phyloP scores from a whole-genome alignment of 225 moss, liverwort and hornwort genomes.

The Polytrichum commune region DNA sequence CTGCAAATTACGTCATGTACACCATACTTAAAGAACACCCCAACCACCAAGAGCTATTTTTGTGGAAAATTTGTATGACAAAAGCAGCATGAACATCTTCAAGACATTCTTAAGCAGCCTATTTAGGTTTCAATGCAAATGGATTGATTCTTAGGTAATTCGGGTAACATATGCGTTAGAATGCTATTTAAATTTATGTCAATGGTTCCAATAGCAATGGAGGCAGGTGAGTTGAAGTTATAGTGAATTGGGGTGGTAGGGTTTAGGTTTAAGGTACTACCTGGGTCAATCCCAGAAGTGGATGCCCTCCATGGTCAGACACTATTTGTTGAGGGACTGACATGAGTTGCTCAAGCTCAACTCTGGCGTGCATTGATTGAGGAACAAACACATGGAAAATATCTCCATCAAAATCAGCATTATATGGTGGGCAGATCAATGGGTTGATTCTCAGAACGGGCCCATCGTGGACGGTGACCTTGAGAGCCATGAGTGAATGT shows the following conservation, averaged over 20 bases:
- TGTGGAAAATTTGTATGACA: no score
- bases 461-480: constrained; percentile 50
- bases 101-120: no score
- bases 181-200: no score
- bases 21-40: constrained; percentile 10
- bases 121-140: no score
- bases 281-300: constrained; percentile 58
- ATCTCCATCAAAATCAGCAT: constrained; percentile 94
- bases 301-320: constrained; percentile 82
- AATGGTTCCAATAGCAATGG: no score
- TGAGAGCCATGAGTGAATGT: constrained; percentile 84
- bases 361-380: constrained; percentile 72
- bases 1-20: constrained; percentile 31
- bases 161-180: no score
- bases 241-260: no score
- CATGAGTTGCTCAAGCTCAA: constrained; percentile 77
- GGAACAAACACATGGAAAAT: constrained; percentile 78
- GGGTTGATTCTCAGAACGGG: constrained; percentile 78
- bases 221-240: no score
- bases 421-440: constrained; percentile 76
- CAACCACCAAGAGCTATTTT: no score
- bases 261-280: background rate
- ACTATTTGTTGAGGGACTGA: constrained; percentile 65
- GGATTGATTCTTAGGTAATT: no score
- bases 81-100: no score